phyloP scores from a whole-genome alignment of 208 protist species.

The Wallacemonas collosoma region DNA sequence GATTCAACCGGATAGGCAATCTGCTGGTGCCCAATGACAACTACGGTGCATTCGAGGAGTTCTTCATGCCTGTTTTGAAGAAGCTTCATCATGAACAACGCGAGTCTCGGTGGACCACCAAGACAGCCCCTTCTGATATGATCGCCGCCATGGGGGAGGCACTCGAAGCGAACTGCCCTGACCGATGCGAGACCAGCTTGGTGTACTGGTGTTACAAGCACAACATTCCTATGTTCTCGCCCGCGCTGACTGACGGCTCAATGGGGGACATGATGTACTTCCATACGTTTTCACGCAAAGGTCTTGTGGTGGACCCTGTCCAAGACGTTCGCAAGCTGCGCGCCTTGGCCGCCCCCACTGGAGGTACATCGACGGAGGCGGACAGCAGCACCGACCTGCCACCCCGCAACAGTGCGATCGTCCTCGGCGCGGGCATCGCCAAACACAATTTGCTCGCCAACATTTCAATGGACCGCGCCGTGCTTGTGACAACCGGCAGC shows the following conservation, averaged over 20 bases:
- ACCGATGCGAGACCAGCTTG: slow-evolving; percentile 95
- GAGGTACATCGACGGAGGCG: not conserved
- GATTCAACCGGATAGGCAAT: slow-evolving; percentile 99
- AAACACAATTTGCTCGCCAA: slow-evolving; percentile 83
- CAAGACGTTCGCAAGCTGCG: slow-evolving; percentile 79
- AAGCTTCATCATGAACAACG: slow-evolving; percentile 92
- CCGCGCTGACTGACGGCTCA: slow-evolving; percentile 98
- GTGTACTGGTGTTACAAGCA: slow-evolving; percentile 99
- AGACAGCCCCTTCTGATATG: slow-evolving; percentile 95
- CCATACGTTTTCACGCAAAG: slow-evolving; percentile 97
- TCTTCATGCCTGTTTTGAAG: slow-evolving; percentile 98
- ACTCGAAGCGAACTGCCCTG: slow-evolving; percentile 54
- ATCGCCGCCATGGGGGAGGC: slow-evolving; percentile 97
- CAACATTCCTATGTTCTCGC: slow-evolving; percentile 99
- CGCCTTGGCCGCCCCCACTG: slow-evolving; percentile 18
- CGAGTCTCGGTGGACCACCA: slow-evolving; percentile 52
- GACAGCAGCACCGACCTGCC: not conserved
- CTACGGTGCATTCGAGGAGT: slow-evolving; percentile 99
- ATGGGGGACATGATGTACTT: slow-evolving; percentile 99
- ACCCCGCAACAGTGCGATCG: slow-evolving; percentile 58
- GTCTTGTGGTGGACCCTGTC: slow-evolving; percentile 96
- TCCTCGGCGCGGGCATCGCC: slow-evolving; percentile 82
- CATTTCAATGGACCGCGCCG: slow-evolving; percentile 57
- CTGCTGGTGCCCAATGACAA: slow-evolving; percentile 99
- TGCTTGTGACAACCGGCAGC: slow-evolving; percentile 81